Evolutionary conservation across 495 filamentous ascomycete species (phyloP), one percentile per base, ranked within the genome.

Genomic region (Poronia punctata): DNA sequence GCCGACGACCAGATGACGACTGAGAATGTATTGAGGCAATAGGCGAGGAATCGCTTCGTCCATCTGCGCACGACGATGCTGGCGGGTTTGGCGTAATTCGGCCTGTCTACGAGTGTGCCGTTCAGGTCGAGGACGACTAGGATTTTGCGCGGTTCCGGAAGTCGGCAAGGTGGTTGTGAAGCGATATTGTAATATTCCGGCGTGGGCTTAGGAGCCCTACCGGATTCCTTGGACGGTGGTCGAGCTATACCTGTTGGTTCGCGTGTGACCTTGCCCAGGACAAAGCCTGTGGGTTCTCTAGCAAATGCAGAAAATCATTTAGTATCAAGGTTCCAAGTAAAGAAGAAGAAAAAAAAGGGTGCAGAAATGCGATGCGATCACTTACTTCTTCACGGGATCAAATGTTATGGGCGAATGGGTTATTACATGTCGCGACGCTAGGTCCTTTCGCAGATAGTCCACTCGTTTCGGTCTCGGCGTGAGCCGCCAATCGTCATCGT

Each of bases 1-100:
- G 93, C 88, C 30, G 84, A 90, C 0, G 88, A 93, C 90, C 92
- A 98, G 39, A 98, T 75, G 64, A 94, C 84, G 11, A 95, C 82
- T 21, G 59, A 67, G 65, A 88, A 85, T 18, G 78, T 75, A 12
- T 70, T 48, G 35, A 88, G 65, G 45, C 83, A 67, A 48, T 82
- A 79, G 1, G 63, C 36, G 1, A 97, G 62, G 64, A 98, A 97
- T 0, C 59, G 19, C 1, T 60, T 33, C 0, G 90, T 71, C 21
- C 69, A 66, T 0, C 82, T 82, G 3, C 92, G 79, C 31, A 66
- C 57, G 3, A 69, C 53, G 55, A 84, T 83, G n/a, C 51, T 52
- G 0, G 61, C 66, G 0, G 80, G 72, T 1, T 35, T 15, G 2
- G 61, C 48, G 7, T 67, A 62, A 21, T 61, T 59, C 7, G 78